Conservation (phyloP, 371 early-diverging fungal genomes). For the Actinomortierella wolfii region DNA sequence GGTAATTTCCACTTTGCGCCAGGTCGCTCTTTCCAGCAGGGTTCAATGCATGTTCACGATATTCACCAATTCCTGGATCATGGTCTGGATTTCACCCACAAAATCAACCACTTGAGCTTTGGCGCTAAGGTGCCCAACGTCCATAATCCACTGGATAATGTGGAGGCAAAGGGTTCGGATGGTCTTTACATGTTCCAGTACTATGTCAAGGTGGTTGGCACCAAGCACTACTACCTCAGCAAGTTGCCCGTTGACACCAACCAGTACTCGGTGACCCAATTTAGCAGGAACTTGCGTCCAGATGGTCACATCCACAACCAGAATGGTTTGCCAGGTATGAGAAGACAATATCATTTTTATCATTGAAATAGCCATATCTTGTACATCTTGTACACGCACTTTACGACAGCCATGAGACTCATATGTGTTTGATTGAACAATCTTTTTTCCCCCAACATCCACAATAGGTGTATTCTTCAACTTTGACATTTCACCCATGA, state of each 20-base stretch:
- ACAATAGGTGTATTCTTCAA: conserved; percentile 90
- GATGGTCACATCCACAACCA: conserved; percentile 34
- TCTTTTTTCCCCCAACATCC: too few relatives aligned
- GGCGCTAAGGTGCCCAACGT: conserved; percentile 70
- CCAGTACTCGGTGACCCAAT: conserved; percentile 94
- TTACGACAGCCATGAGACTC: too few relatives aligned
- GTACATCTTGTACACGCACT: too few relatives aligned
- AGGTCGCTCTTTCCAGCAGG: conserved; percentile 83
- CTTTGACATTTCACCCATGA: conserved; percentile 97
- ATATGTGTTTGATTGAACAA: too few relatives aligned
- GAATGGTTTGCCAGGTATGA: conserved; percentile 64
- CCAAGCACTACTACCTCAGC: conserved; percentile 73
- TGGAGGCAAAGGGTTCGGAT: conserved; percentile 51
- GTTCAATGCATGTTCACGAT: conserved; percentile 87
- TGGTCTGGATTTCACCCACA: conserved; percentile 82
- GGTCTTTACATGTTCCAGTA: conserved; percentile 80
- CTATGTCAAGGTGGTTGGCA: conserved; percentile 93
- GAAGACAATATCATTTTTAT: too few relatives aligned
- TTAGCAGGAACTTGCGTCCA: conserved; percentile 49
- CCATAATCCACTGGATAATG: conserved; percentile 80
- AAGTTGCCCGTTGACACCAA: conserved; percentile 77
- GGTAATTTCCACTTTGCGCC: conserved; percentile 95
- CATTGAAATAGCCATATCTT: too few relatives aligned
- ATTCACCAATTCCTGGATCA: conserved; percentile 64
- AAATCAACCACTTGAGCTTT: conserved; percentile 84